Conservation (phyloP, 73 alveolate genomes). For the Diophrys appendiculata region DNA sequence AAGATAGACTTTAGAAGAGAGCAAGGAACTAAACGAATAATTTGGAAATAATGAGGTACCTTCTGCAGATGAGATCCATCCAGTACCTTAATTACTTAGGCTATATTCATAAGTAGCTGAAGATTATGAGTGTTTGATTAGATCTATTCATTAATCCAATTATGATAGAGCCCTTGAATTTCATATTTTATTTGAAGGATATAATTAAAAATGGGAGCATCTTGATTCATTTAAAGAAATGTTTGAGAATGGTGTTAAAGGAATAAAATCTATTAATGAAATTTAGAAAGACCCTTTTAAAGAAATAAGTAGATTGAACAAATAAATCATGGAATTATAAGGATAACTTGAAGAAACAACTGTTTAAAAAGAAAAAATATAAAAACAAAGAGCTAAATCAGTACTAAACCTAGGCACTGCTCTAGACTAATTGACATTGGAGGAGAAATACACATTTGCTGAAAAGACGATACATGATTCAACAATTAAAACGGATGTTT, state of each 20-base stretch:
- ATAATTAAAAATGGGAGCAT: background rate
- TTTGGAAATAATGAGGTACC: no score
- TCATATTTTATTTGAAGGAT: background rate
- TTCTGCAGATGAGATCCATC: no score
- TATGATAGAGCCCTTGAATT: background rate
- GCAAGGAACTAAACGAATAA: background rate
- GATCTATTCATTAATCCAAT: background rate
- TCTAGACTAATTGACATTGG: background rate
- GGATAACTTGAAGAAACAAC: background rate
- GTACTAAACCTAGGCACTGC: background rate
- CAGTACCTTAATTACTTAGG: no score
- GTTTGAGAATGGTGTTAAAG: background rate
- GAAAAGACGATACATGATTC: background rate
- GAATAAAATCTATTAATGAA: background rate
- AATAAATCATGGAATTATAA: background rate
- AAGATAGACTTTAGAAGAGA: background rate
- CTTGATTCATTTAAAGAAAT: background rate
- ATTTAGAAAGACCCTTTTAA: background rate
- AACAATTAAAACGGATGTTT: background rate
- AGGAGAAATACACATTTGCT: background rate
- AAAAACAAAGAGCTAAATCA: background rate
- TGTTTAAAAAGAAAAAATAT: background rate
- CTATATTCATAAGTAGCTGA: no score
- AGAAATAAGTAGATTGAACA: background rate
- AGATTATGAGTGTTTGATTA: background rate